Evolutionary conservation across 2,329 filamentous ascomycete genomes (phyloP).

Genomic region (Pseudopyricularia javanii): DNA sequence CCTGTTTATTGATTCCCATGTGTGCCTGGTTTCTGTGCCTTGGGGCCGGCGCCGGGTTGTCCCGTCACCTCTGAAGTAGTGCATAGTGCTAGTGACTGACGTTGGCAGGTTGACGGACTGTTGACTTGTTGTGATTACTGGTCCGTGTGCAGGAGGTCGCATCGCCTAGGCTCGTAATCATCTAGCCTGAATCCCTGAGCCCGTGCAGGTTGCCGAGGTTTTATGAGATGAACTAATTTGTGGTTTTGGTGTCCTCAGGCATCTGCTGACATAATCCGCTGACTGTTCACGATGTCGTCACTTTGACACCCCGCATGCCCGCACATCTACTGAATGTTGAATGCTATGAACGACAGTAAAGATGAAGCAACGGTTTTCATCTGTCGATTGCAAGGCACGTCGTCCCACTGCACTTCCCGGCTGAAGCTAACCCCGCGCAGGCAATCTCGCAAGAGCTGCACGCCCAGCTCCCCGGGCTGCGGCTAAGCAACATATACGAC

Average conservation of each 20-base stretch:
- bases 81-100: not conserved
- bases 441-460: not conserved
- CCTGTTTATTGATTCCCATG: too few species aligned
- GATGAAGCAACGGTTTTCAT: not conserved
- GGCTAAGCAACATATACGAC: conserved; percentile 91
- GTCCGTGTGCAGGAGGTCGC: too few species aligned
- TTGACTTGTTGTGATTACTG: too few species aligned
- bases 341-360: not conserved
- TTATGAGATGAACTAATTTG: too few species aligned
- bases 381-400: not conserved
- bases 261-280: too few species aligned
- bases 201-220: too few species aligned
- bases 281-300: too few species aligned
- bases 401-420: not conserved
- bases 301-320: too few species aligned
- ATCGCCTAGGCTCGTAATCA: too few species aligned
- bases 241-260: too few species aligned
- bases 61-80: not conserved
- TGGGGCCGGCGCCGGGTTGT: not conserved
- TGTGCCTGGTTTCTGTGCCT: not conserved
- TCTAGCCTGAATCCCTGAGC: too few species aligned
- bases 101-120: not conserved
- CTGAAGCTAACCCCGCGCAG: not conserved
- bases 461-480: conserved; percentile 29
- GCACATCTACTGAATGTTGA: too few species aligned